These are phyloP conservation scores for Sclerotinia spermophila DNA, from an alignment of 2,329 filamentous ascomycete species.

Conservation along the genomic window DNA sequence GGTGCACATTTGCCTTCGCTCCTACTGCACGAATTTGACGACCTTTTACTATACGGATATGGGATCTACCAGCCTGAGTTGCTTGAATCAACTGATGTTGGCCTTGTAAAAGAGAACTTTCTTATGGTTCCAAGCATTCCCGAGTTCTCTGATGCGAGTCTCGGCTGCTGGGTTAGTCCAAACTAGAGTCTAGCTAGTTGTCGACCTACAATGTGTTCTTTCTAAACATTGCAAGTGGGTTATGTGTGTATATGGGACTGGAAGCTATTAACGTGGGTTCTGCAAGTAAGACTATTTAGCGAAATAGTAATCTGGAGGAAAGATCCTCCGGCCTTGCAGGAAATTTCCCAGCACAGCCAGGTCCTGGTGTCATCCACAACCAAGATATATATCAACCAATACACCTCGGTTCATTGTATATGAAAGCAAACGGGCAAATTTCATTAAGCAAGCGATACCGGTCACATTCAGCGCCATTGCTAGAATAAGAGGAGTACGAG, in stretches of 20 bases:
- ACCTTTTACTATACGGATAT: neutral
- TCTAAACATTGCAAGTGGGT: neutral
- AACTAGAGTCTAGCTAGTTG: neutral
- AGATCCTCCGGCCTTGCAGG: neutral
- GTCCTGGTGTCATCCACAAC: neutral
- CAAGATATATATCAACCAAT: neutral
- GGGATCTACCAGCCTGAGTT: neutral
- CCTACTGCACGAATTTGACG: neutral
- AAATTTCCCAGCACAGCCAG: neutral
- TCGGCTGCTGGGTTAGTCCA: neutral
- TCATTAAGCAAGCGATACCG: neutral
- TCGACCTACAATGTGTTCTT: neutral
- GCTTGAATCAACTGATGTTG: neutral
- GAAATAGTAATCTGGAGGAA: slow-evolving; percentile 9
- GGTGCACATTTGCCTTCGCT: neutral
- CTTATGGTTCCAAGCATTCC: neutral
- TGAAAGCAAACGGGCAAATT: neutral
- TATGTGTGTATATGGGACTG: neutral
- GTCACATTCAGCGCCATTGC: slow-evolving; percentile 6
- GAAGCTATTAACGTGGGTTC: neutral
- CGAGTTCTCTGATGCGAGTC: neutral
- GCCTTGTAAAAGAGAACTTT: neutral
- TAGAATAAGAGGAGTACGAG: slow-evolving; percentile 4
- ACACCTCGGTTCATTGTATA: neutral
- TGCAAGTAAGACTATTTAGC: neutral